These are phyloP conservation scores for Penicillium sp. DNA, from an alignment of 2,329 filamentous ascomycete genomes.

Conservation along the genomic window DNA sequence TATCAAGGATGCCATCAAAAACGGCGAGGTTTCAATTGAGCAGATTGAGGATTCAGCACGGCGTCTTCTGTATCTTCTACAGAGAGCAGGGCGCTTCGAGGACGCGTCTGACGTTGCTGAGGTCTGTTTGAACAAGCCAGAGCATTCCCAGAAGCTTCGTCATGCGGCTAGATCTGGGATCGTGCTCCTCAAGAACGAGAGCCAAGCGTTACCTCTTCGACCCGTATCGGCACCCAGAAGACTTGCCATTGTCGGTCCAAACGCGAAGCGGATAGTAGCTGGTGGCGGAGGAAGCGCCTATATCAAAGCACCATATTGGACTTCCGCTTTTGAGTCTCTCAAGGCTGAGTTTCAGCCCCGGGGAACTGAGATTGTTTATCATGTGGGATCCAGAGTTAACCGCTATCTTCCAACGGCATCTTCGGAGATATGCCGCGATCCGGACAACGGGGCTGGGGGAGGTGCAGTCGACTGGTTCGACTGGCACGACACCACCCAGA, in stretches of 20 bases:
- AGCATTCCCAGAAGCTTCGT: neutral
- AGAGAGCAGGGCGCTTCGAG: neutral
- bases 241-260: neutral
- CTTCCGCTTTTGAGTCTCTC: neutral
- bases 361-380: constrained; percentile 1
- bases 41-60: neutral
- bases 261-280: neutral
- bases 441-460: neutral
- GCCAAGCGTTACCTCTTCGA: neutral
- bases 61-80: neutral
- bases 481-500: neutral
- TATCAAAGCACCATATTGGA: constrained; percentile 1
- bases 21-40: neutral
- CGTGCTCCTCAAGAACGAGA: constrained; percentile 3
- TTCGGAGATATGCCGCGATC: neutral
- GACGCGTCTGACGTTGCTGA: neutral
- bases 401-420: constrained; percentile 1
- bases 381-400: constrained; percentile 1
- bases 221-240: neutral
- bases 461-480: constrained; percentile 9
- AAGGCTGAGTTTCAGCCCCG: neutral
- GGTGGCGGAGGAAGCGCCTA: neutral
- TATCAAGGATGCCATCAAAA: neutral
- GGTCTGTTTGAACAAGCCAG: neutral
- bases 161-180: neutral